phyloP scores from a whole-genome alignment of 177 flowering plant species.

The Vitis hybrid region DNA sequence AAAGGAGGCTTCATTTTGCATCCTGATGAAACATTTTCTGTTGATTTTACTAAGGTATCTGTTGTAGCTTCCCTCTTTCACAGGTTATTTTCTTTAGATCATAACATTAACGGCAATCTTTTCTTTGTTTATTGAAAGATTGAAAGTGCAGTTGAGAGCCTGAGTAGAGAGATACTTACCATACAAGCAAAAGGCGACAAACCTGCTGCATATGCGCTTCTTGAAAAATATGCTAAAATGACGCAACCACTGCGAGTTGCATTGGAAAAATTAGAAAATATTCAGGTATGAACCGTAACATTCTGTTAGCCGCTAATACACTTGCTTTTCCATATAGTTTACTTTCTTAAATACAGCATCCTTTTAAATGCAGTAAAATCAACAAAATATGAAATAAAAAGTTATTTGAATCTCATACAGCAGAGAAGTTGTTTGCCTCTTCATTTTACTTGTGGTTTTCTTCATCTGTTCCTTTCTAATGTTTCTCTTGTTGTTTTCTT shows the following conservation, averaged over 20 bases:
- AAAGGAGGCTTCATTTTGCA: constrained; percentile 68
- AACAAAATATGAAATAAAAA: background rate
- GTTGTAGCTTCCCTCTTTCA: background rate
- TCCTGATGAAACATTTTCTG: constrained; percentile 17
- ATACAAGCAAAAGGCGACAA: constrained; percentile 92
- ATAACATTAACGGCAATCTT: background rate
- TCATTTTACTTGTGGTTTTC: no score
- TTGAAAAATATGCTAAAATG: constrained; percentile 55
- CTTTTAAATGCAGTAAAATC: background rate
- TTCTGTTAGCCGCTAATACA: background rate
- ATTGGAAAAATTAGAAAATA: constrained; percentile 56
- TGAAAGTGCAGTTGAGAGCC: constrained; percentile 76
- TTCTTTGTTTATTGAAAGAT: constrained; percentile 41
- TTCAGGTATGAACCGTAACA: constrained; percentile 54
- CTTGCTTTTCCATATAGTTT: no score
- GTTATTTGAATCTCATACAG: no score
- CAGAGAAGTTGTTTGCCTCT: no score
- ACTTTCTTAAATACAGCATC: no score
- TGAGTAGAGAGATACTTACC: constrained; percentile 81
- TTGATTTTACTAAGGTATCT: constrained; percentile 74
- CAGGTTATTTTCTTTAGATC: background rate
- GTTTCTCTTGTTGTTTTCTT: background rate
- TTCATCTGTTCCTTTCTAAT: background rate
- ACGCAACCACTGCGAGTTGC: constrained; percentile 59
- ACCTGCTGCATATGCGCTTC: constrained; percentile 61